Base-by-base conservation (phyloP, 2,329 filamentous ascomycete species). In the Paracamarosporium sp. region DNA sequence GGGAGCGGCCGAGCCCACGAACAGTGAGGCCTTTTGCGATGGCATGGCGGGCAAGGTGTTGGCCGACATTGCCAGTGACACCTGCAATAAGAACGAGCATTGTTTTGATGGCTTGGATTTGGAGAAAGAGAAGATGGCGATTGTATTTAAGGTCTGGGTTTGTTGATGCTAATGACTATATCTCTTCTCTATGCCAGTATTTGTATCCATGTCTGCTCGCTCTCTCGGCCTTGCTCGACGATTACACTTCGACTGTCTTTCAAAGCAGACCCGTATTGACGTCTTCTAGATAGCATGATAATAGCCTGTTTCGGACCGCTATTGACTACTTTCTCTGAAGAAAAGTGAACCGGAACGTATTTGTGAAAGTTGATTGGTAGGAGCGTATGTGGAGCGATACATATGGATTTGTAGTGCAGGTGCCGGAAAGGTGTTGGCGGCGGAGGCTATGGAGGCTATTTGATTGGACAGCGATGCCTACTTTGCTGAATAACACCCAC, bases 81-180 rank as follows among this genome's bases (percentile, higher is more conserved):
- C 76, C 76, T 11, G 71, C 72, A 47, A 79, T 72, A 20, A 78
- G 70, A 17, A 79, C 66, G 27, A 79, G 66, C 75, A 79, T 78
- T 2, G 6, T 48, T 9, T 30, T 47, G 28, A 17, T 47, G 43
- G 25, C n/a, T n/a, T 30, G 43, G 11, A 17, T 12, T 46, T 4
- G 27, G 17, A 11, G n/a, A 12, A n/a, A 28, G 17, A 11, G 2
- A 17, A 20, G 44, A 9, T 33, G 13, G 27, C 7, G 20, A 11
- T 12, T 3, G 9, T 15, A n/a, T 31, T 11, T 5, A 45, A 25
- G 30, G 15, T 7, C n/a, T 47, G 2, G 12, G 12, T 24, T 27
- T 22, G 13, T 12, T 31, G n/a, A 20, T 51, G 6, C 11, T 28
- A 15, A 22, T 41, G 2, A n/a, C n/a, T 31, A 8, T 17, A 30